Percentiles rank a stretch among this genome's conserved stretches.
Conservation (phyloP, 768 basidiomycete species). For the Lepiota venenata region DNA sequence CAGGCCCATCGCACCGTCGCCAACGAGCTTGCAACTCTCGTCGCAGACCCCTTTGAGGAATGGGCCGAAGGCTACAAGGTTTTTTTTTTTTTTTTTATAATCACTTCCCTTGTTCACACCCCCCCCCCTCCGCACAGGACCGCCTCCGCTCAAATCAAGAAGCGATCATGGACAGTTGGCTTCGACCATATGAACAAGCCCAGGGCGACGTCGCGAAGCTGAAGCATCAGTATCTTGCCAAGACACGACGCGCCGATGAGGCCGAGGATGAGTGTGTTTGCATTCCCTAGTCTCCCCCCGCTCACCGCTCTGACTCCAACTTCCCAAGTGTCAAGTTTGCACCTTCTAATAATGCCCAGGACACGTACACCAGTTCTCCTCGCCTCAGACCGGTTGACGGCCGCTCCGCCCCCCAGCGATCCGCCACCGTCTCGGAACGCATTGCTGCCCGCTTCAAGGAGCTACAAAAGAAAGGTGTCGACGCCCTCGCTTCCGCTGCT, state of each 20-base stretch:
- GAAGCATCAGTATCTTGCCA: slow-evolving; percentile 73
- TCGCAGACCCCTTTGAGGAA: slow-evolving; percentile 74
- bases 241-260: slow-evolving; percentile 84
- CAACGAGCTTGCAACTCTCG: slow-evolving; percentile 69
- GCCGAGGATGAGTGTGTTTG: slow-evolving; percentile 86
- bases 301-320: slow-evolving; percentile 11
- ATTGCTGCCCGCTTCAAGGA: slow-evolving; percentile 81
- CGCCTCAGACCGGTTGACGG: slow-evolving; percentile 56
- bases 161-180: slow-evolving; percentile 61
- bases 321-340: slow-evolving; percentile 77
- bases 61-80: slow-evolving; percentile 79
- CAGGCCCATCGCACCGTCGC: slow-evolving; percentile 68
- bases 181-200: slow-evolving; percentile 67
- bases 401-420: slow-evolving; percentile 50
- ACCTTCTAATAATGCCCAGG: slow-evolving; percentile 56
- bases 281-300: slow-evolving; percentile 12
- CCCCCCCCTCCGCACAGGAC: slow-evolving; percentile 36
- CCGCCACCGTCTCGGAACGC: slow-evolving; percentile 82
- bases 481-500: slow-evolving; percentile 28
- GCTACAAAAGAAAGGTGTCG: slow-evolving; percentile 58
- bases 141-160: slow-evolving; percentile 57
- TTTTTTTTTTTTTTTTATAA: slow-evolving; percentile 31
- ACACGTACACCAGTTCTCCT: slow-evolving; percentile 84
- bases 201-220: slow-evolving; percentile 67
- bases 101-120: slow-evolving; percentile 11